phyloP scores from a whole-genome alignment of 75 land plant species.

The Chamaecyparis obtusa region DNA sequence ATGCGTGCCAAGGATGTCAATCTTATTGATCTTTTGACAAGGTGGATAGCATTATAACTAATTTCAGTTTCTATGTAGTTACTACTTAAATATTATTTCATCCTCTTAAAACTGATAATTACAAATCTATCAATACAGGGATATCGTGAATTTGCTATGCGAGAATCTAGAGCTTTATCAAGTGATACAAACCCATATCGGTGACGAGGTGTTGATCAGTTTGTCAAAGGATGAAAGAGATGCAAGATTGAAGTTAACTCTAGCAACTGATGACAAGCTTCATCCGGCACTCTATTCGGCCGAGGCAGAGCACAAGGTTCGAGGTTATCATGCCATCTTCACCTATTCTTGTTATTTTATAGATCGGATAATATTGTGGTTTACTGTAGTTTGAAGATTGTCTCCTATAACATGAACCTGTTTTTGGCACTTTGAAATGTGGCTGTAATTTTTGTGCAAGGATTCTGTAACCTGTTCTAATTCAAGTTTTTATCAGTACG shows the following conservation, averaged over 20 bases:
- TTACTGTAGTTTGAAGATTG: neutral
- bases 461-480: neutral
- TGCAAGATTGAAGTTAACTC: slow-evolving; percentile 45
- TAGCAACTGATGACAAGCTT: slow-evolving; percentile 63
- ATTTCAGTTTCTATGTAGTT: neutral
- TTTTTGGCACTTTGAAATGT: neutral
- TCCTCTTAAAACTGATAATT: neutral
- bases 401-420: neutral
- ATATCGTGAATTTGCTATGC: slow-evolving; percentile 66
- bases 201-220: slow-evolving; percentile 30
- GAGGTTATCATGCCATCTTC: slow-evolving; percentile 10
- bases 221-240: slow-evolving; percentile 63
- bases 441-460: neutral
- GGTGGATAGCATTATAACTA: slow-evolving; percentile 34
- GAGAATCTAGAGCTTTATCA: slow-evolving; percentile 79
- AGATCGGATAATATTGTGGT: neutral
- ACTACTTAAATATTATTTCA: neutral
- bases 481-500: slow-evolving; percentile 11
- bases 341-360: neutral
- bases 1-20: slow-evolving; percentile 75
- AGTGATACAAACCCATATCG: slow-evolving; percentile 45
- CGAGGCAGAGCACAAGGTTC: slow-evolving; percentile 88
- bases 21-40: slow-evolving; percentile 85
- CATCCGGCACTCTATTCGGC: slow-evolving; percentile 91
- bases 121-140: slow-evolving; percentile 48